phyloP scores from a whole-genome alignment of 1,284 basidiomycete species.

The Tylopilus orsonianus region DNA sequence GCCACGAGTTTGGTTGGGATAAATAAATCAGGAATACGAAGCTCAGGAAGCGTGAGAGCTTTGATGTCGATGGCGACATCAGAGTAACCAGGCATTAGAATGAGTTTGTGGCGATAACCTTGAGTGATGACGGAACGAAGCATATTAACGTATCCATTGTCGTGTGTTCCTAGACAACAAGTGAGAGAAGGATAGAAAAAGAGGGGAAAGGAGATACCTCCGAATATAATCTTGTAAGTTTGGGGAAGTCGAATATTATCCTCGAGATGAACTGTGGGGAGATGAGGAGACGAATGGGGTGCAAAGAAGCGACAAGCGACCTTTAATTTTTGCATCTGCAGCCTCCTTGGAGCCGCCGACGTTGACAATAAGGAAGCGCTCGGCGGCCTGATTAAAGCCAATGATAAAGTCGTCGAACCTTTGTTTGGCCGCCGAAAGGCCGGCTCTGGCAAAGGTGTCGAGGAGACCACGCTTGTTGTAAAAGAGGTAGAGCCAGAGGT shows the following conservation, averaged over 20 bases:
- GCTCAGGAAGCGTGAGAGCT: slow-evolving; percentile 52
- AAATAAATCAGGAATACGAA: slow-evolving; percentile 63
- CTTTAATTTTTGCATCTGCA: slow-evolving; percentile 71
- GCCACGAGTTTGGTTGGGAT: slow-evolving; percentile 49
- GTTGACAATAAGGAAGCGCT: slow-evolving; percentile 67
- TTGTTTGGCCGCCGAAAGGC: slow-evolving; percentile 39
- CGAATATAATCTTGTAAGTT: slow-evolving; percentile 62
- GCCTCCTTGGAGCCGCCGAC: slow-evolving; percentile 73
- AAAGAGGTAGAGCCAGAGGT: slow-evolving; percentile 65
- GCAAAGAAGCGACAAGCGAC: slow-evolving; percentile 34
- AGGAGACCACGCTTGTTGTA: slow-evolving; percentile 60
- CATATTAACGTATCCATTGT: slow-evolving; percentile 68
- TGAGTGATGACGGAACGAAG: slow-evolving; percentile 65
- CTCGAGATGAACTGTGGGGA: slow-evolving; percentile 50
- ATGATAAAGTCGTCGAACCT: slow-evolving; percentile 61
- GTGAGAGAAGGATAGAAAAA: slow-evolving; percentile 5
- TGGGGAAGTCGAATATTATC: slow-evolving; percentile 61
- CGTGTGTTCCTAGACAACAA: slow-evolving; percentile 55
- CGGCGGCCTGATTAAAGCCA: slow-evolving; percentile 65
- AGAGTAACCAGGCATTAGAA: slow-evolving; percentile 62
- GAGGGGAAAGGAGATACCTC: slow-evolving; percentile 40
- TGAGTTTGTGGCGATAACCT: slow-evolving; percentile 62
- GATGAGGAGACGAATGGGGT: slow-evolving; percentile 11
- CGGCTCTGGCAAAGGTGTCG: slow-evolving; percentile 48
- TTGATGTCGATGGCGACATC: slow-evolving; percentile 60